Evolutionary conservation across 2,329 filamentous ascomycete species (phyloP), one percentile per base, ranked within the genome.

Genomic region (Endoconidiophora laricicola): DNA sequence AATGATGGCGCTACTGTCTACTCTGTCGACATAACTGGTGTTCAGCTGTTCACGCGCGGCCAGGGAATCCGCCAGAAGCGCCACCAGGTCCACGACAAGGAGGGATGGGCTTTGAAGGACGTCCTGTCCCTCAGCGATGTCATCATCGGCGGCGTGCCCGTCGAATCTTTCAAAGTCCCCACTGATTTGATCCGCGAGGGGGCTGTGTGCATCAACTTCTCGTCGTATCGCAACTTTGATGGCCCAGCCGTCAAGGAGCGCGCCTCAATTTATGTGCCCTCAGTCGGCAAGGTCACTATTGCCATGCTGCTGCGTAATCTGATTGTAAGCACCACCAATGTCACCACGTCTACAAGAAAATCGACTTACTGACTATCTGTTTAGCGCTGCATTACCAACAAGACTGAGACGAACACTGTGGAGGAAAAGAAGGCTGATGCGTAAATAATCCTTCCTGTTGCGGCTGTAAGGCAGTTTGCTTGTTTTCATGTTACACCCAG

Each of bases 151-250:
- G 91, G 91, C 56, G 91, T 98, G 2, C 91, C 91, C 0, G 78
- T 79, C 22, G 83, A 94, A 55, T 76, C 73, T 54, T 98, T 83
- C 74, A 95, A 96, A 70, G 83, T 98, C 23, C 85, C 88, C 4
- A 83, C 81, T 3, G 76, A 85, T 47, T 69, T 91, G 55, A 72
- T 98, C 59, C 78, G 86, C 44, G 85, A 94, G 51, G 91, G 91
- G 44, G 88, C 86, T 26, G 86, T 94, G n/a, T 98, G 91, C 72
- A 88, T 98, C 69, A 98, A 98, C 68, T 96, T 98, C 64, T 93
- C 87, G 6, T 94, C 86, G 47, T 86, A 84, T 65, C 86, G 88
- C 70, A 96, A 98, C 68, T 96, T 96, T 65, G 81, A 81, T 54
- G 74, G 73, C 1, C 79, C 83, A 0, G 83, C 84, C 44, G 79